Percentiles rank a stretch among this genome's conserved stretches.
Evolutionary conservation across 106 monocot genomes (phyloP).

Genomic region (Dendrobium catenatum): DNA sequence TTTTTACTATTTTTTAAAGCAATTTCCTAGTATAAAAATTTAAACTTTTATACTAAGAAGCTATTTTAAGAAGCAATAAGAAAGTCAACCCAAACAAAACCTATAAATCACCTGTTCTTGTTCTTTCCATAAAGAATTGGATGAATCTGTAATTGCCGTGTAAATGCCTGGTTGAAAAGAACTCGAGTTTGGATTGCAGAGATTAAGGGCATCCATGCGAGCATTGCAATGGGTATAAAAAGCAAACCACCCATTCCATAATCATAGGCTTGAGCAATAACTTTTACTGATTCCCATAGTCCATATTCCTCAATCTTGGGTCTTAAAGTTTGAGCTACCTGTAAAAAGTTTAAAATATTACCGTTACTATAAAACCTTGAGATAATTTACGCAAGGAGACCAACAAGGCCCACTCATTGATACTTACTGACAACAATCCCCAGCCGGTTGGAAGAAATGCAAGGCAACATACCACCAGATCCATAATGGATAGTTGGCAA

Average conservation of each 20-base stretch:
- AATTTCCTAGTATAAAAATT: too few species aligned
- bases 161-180: conserved; percentile 78
- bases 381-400: too few species aligned
- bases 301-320: conserved; percentile 48
- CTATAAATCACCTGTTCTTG: conserved; percentile 35
- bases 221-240: conserved; percentile 47
- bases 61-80: too few species aligned
- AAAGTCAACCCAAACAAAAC: too few species aligned
- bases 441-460: conserved; percentile 84
- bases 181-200: conserved; percentile 81
- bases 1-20: too few species aligned
- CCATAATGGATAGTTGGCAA: conserved; percentile 50
- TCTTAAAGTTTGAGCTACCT: conserved; percentile 65
- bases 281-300: conserved; percentile 58
- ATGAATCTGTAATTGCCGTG: conserved; percentile 52
- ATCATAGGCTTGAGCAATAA: conserved; percentile 68
- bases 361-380: too few species aligned
- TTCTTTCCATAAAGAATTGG: conserved; percentile 63
- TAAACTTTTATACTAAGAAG: too few species aligned
- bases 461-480: conserved; percentile 57
- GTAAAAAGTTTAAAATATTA: background rate
- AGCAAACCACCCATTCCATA: conserved; percentile 66
- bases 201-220: conserved; percentile 77
- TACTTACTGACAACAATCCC: conserved; percentile 59
- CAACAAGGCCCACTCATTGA: background rate